Percentiles rank a stretch among this genome's conserved stretches.
These are phyloP conservation scores for Aspergillus cristatus DNA, from an alignment of 495 filamentous ascomycete species.

Conservation along the genomic window DNA sequence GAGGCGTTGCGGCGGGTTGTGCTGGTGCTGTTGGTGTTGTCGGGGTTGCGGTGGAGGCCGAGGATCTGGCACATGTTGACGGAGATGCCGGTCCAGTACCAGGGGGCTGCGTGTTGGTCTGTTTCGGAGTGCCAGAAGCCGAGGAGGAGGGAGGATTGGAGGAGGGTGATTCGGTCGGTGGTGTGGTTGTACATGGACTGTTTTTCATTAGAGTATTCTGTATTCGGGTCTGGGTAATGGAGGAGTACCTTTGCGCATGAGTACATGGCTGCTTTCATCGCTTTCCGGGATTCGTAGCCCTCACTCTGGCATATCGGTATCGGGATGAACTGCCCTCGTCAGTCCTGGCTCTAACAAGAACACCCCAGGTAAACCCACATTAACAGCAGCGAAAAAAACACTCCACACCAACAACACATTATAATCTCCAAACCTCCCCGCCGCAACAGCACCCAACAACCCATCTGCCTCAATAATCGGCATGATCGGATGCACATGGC, in stretches of 20 bases:
- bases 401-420: constrained; percentile 33
- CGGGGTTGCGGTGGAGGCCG: constrained; percentile 23
- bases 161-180: constrained; percentile 25
- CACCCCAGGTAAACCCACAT: constrained; percentile 11
- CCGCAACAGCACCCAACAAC: constrained; percentile 17
- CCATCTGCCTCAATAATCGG: constrained; percentile 27
- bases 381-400: constrained; percentile 29
- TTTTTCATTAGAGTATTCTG: neutral
- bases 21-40: constrained; percentile 4
- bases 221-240: neutral
- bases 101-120: constrained; percentile 24
- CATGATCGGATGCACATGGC: constrained; percentile 30
- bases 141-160: constrained; percentile 30
- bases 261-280: constrained; percentile 31
- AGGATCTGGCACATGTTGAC: constrained; percentile 25
- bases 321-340: constrained; percentile 15
- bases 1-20: constrained; percentile 5
- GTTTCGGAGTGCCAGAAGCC: constrained; percentile 33
- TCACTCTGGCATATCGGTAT: constrained; percentile 15
- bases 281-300: constrained; percentile 25
- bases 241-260: constrained; percentile 24
- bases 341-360: neutral
- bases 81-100: constrained; percentile 32
- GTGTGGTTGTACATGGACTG: constrained; percentile 30
- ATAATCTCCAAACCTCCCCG: constrained; percentile 15